These are phyloP conservation scores for Neonectria punicea DNA, from an alignment of 2,329 filamentous ascomycete genomes.

Conservation along the genomic window DNA sequence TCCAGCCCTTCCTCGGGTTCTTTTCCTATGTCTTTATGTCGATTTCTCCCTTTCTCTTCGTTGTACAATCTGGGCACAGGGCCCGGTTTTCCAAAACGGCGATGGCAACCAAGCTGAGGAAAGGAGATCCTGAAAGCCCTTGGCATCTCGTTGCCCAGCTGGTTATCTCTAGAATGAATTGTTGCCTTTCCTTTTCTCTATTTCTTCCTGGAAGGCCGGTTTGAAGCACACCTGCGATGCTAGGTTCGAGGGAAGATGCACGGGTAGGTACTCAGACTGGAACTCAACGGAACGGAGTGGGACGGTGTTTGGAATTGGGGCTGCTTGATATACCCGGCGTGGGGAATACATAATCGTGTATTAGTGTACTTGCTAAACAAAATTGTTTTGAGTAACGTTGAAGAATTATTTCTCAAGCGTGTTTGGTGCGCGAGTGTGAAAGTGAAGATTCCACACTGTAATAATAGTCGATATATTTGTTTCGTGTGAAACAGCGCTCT, in stretches of 20 bases:
- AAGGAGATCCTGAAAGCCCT: slow-evolving; percentile 19
- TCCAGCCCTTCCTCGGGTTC: background rate
- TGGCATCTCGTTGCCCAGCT: slow-evolving; percentile 16
- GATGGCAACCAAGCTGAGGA: slow-evolving; percentile 21
- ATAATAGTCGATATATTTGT: background rate
- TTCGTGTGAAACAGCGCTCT: too few relatives aligned
- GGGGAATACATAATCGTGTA: slow-evolving; percentile 33
- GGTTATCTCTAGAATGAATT: slow-evolving; percentile 34
- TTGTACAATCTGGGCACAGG: slow-evolving; percentile 26
- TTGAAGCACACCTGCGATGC: slow-evolving; percentile 23
- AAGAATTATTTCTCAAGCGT: background rate
- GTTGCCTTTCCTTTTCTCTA: slow-evolving; percentile 17
- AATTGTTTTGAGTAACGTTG: slow-evolving; percentile 6
- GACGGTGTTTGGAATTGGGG: slow-evolving; percentile 38
- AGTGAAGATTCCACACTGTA: background rate
- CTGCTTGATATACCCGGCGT: slow-evolving; percentile 44
- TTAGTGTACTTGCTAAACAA: slow-evolving; percentile 26
- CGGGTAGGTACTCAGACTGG: slow-evolving; percentile 35
- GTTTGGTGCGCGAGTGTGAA: background rate
- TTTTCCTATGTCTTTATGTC: slow-evolving; percentile 11
- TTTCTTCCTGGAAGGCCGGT: slow-evolving; percentile 20
- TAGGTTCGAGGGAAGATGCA: slow-evolving; percentile 23
- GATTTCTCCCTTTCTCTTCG: slow-evolving; percentile 12
- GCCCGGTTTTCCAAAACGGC: slow-evolving; percentile 17
- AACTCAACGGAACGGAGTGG: slow-evolving; percentile 35